Conservation (phyloP, 768 basidiomycete genomes). For the Filobasidium floriforme region DNA sequence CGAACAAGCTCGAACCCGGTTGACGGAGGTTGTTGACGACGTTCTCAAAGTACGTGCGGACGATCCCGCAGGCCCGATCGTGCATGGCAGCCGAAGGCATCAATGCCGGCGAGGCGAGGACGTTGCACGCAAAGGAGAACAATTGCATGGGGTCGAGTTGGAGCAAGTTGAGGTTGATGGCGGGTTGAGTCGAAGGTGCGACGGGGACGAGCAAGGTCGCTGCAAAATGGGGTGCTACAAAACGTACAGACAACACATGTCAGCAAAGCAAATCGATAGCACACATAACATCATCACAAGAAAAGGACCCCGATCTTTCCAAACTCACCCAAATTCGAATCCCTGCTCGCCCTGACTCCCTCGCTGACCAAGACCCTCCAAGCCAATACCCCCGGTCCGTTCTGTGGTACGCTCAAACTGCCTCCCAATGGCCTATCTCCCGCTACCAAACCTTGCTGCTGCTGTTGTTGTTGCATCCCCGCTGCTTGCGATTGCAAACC, state of each 20-base stretch:
- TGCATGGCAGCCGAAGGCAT: constrained; percentile 20
- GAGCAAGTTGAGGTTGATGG: constrained; percentile 35
- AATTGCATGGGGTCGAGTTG: constrained; percentile 33
- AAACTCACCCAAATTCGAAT: constrained; percentile 36
- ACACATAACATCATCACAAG: neutral
- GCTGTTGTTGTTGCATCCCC: neutral
- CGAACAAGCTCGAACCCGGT: constrained; percentile 20
- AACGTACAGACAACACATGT: neutral
- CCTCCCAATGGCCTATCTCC: constrained; percentile 4
- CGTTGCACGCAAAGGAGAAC: constrained; percentile 36
- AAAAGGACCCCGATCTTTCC: neutral
- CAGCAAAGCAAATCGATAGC: neutral
- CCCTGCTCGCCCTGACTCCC: constrained; percentile 38
- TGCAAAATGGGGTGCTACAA: constrained; percentile 39
- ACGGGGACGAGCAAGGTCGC: constrained; percentile 34
- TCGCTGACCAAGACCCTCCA: constrained; percentile 44
- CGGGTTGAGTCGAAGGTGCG: constrained; percentile 32
- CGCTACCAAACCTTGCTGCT: neutral
- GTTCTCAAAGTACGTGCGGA: constrained; percentile 20
- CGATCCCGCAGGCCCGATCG: constrained; percentile 25
- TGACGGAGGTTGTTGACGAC: constrained; percentile 21
- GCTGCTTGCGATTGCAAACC: constrained; percentile 31
- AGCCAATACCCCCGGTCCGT: constrained; percentile 51
- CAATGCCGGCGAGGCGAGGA: constrained; percentile 35
- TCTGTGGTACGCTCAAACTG: neutral